Evolutionary conservation across 2,329 filamentous ascomycete genomes (phyloP).

Genomic region (Colletotrichum paranaense): DNA sequence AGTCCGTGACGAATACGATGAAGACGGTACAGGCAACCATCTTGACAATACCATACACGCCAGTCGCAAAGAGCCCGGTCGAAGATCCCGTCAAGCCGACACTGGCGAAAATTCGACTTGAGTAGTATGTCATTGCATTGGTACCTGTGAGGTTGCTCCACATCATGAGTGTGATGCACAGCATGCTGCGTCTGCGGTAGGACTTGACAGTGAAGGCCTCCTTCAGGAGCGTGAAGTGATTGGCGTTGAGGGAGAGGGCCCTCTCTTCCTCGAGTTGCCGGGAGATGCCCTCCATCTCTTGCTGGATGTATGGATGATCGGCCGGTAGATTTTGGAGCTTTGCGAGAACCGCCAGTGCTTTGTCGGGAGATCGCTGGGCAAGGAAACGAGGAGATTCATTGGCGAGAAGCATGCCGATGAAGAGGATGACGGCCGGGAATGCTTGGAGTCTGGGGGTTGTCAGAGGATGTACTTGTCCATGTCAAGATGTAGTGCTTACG

Average conservation of each 20-base stretch:
- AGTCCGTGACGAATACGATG: slow-evolving; percentile 39
- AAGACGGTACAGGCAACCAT: slow-evolving; percentile 37
- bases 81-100: slow-evolving; percentile 70
- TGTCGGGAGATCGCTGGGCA: slow-evolving; percentile 49
- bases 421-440: slow-evolving; percentile 49
- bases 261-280: slow-evolving; percentile 61
- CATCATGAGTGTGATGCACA: slow-evolving; percentile 31
- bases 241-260: slow-evolving; percentile 38
- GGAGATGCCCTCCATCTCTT: background rate
- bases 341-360: slow-evolving; percentile 49
- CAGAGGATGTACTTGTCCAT: too few species aligned
- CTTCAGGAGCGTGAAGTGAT: slow-evolving; percentile 28
- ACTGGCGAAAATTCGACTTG: slow-evolving; percentile 71
- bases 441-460: slow-evolving; percentile 45
- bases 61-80: slow-evolving; percentile 70
- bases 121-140: slow-evolving; percentile 45
- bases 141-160: slow-evolving; percentile 47
- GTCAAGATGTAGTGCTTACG: slow-evolving; percentile 35
- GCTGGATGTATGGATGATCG: slow-evolving; percentile 40
- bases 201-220: slow-evolving; percentile 32
- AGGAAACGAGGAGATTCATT: slow-evolving; percentile 52
- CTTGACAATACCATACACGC: slow-evolving; percentile 74
- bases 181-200: slow-evolving; percentile 29
- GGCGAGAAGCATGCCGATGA: slow-evolving; percentile 47
- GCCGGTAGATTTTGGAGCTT: slow-evolving; percentile 51